Base-by-base conservation (phyloP, 1,284 basidiomycete species). In the Macrocystidia cucumis region DNA sequence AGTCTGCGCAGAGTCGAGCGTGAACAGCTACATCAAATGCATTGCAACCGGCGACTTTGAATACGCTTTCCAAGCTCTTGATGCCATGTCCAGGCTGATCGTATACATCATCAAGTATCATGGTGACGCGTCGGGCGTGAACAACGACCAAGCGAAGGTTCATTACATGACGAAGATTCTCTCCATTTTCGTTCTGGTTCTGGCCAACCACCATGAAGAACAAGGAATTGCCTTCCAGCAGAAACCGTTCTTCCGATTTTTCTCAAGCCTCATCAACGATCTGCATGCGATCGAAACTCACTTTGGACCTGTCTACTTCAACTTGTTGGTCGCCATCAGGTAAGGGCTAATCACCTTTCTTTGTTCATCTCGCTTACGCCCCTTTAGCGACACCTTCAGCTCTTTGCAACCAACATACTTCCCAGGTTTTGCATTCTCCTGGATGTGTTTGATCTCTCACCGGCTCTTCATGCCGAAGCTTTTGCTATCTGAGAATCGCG, bases 31-130 rank as follows among this genome's bases (percentile, higher is more conserved):
- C 64, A 74, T 85, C 56, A 92, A 93, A 62, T 84, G 83, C 49
- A 72, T 89, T 42, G 74, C 84, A 19, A 67, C 77, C 17, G 88
- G 87, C 32, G 85, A 91, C 41, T 79, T 77, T 32, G 73, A 78
- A 13, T 74, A 79, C 33, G 78, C 87, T 12, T 98, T 92, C 68
- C 89, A 91, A 55, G 90, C 91, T 11, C 71, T 98, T 47, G 96
- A 99, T 60, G 91, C 96, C 6, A 85, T 98, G 67, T 91, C 93
- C 30, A 81, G 91, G 48, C 69, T 98, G 47, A 91, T 98, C 44
- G 89, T 93, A 30, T 90, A 97, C 56, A 96, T 99, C 67, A 93
- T 98, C 77, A 98, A 98, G 67, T 98, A 98, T 57, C 95, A 98
- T 48, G 92, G 91, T 16, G 95, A 98, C 57, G 86, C 85, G 34